Base-by-base conservation (phyloP, 441 rosid genomes). In the Adansonia grandidieri region DNA sequence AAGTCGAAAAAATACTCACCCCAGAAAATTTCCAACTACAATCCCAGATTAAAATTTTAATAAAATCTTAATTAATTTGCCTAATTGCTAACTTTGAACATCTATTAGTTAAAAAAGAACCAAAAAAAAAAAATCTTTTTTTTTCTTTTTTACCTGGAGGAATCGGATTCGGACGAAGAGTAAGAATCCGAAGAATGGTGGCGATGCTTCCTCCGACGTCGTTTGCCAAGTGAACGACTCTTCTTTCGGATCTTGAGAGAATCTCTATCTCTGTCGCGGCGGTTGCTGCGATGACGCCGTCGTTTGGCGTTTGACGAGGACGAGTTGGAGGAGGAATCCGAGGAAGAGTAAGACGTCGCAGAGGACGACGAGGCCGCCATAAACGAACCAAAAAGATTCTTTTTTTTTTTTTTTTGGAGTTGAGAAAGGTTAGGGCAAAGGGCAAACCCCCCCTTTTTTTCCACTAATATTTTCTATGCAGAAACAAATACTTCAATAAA, bases 311-410 rank as follows among this genome's bases (percentile, higher is more conserved):
- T 81, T 42, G 91, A 83, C 60, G 91, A 81, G 3, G 93, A 80
- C 0, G 90, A 88, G 56, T 90, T 89, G 22, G 91, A 88, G 1
- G 88, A 85, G 0, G 88, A 81, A 54, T 88, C 84, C 9, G 91
- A 86, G 44, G 89, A 84, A 2, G 89, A 82, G 68, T 83, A 74
- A 0, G 90, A 84, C 19, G 86, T 80, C 20, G 84, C 28, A 9
- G 94, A 87, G 42, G 94, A 86, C 73, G 98, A 87, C 10, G 93
- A 88, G 76, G 89, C 91, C 84, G 93, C 94, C 98, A 94, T 94
- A 0, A 44, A 17, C 20, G 63, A 32, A 72, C 44, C 17, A 48
- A 50, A 42, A n/a, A n/a, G 5, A 32, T 28, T 9, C 6, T 17
- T 9, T 54, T 42, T 13, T 66, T 66, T 13, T n/a, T 32, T 20